phyloP scores from a whole-genome alignment of 805 yeast genomes.

The Zygosaccharomyces bisporus region DNA sequence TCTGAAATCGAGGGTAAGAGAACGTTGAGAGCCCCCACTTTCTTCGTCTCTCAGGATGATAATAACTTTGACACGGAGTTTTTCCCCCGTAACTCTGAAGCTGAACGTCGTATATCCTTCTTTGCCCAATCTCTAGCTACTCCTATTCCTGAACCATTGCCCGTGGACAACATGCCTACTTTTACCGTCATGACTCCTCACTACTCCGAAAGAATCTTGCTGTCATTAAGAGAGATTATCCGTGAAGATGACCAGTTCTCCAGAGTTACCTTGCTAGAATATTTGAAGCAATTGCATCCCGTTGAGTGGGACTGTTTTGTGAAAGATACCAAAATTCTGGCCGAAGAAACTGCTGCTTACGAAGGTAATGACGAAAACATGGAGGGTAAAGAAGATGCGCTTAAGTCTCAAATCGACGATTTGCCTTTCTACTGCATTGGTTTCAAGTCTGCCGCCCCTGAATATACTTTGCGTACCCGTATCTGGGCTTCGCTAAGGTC shows the following conservation, averaged over 20 bases:
- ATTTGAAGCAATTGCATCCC: conserved; percentile 91
- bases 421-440: conserved; percentile 94
- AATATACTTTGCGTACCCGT: conserved; percentile 91
- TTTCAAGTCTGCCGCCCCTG: conserved; percentile 96
- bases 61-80: conserved; percentile 91
- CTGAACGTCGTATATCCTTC: conserved; percentile 99
- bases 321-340: conserved; percentile 89
- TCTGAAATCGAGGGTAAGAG: conserved; percentile 97
- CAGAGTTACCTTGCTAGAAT: conserved; percentile 88
- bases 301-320: conserved; percentile 98
- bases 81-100: conserved; percentile 95
- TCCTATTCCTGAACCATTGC: conserved; percentile 97
- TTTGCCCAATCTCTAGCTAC: conserved; percentile 98
- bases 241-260: conserved; percentile 97
- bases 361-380: conserved; percentile 42
- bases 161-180: conserved; percentile 99
- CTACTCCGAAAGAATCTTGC: conserved; percentile 87
- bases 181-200: conserved; percentile 96
- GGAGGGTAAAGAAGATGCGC: conserved; percentile 57
- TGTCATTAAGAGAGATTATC: conserved; percentile 92
- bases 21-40: conserved; percentile 97
- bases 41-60: conserved; percentile 97
- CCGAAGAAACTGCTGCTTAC: conserved; percentile 87
- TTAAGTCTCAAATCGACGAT: conserved; percentile 84
- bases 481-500: conserved; percentile 98